Conservation (phyloP, 73 alveolate genomes). For the Paramecium biaurelia region DNA sequence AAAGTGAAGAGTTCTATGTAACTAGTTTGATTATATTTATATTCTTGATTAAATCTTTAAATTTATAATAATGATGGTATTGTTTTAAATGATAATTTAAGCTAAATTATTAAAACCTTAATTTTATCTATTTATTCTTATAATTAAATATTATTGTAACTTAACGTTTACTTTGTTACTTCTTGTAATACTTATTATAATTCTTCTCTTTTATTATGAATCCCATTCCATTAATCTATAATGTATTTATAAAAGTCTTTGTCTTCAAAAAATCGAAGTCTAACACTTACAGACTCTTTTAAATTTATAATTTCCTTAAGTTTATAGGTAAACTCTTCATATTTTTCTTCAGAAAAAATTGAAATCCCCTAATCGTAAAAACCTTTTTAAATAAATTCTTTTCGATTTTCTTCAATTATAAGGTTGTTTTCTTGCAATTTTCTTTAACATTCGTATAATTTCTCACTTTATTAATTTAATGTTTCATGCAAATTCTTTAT, state of each 20-base stretch:
- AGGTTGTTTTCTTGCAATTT: neutral
- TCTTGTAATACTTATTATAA: neutral
- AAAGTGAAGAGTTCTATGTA: neutral
- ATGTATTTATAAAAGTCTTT: neutral
- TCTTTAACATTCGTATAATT: neutral
- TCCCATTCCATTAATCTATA: neutral
- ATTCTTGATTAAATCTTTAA: neutral
- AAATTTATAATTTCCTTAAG: neutral
- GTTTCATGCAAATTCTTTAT: neutral
- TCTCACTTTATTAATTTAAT: neutral
- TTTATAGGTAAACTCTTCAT: neutral
- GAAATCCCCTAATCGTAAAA: neutral
- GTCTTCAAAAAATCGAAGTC: neutral
- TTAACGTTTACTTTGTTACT: neutral
- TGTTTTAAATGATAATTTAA: neutral
- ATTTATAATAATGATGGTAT: neutral
- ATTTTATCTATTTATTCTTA: neutral
- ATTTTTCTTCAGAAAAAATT: neutral
- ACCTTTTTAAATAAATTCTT: neutral
- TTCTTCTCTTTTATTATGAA: neutral
- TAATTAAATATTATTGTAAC: neutral
- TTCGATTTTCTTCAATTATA: neutral
- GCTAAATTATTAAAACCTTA: neutral
- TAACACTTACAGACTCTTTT: neutral
- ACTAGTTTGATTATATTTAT: neutral